Evolutionary conservation across 306 rosid genomes (phyloP), one percentile per base, ranked within the genome.

Genomic region (Cotoneaster glaucophyllus): DNA sequence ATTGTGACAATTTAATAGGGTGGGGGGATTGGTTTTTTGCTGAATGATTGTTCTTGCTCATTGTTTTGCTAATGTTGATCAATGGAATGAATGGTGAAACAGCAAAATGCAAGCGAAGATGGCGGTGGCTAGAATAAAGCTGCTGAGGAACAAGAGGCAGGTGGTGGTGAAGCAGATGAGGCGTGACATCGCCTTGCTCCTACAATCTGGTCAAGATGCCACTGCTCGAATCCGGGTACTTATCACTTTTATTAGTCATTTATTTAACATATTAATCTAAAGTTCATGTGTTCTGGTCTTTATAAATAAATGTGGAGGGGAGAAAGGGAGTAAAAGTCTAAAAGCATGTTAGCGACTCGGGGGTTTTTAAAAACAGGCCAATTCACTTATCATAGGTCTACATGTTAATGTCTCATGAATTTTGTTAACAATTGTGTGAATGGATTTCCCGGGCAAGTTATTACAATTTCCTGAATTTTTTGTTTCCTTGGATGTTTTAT

Each of bases 51-150:
- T 24, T 64, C n/a, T 18, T 19, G 11, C 12, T 53, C 54, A 4
- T 8, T 63, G 12, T 22, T 29, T 37, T 45, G 43, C 67, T 8
- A 3, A 17, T 52, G 21, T 48, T 56, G 44, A 15, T 39, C 3
- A 43, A 50, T 67, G 71, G 32, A 70, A 28, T 81, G 80, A 64
- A 56, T 4, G 25, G 69, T 34, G 8, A 17, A 76, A 86, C 86
- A 95, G 99, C 77, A 96, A 96, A 83, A 96, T 96, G 45, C 98
- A 97, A 29, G 98, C 98, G 41, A 96, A 92, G 84, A 92, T 96
- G 99, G 96, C 99, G 18, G 98, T 96, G 84, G 98, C 97, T 25
- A 92, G 99, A 82, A 92, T 96, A 74, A 96, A 96, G 96, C 91
- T 96, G 54, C 82, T 96, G 74, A 82, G 89, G 91, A 96, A 96